phyloP scores from a whole-genome alignment of 2,329 filamentous ascomycete species.

The Xylaria sp. region DNA sequence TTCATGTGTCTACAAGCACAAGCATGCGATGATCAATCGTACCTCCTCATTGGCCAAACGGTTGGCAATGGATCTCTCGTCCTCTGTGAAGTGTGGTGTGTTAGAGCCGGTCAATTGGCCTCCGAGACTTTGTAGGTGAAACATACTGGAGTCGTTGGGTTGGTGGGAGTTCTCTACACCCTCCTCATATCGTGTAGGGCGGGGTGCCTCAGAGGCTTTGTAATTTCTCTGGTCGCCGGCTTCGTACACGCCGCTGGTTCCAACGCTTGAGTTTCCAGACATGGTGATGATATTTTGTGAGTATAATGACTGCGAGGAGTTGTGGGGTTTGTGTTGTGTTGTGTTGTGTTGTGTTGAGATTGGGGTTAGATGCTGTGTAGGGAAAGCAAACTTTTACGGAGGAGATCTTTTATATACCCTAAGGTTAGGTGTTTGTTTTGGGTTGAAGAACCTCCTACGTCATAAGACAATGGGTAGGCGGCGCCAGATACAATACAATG shows the following conservation, averaged over 20 bases:
- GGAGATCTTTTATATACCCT: background rate
- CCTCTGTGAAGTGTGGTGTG: conserved; percentile 60
- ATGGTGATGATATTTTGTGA: conserved; percentile 43
- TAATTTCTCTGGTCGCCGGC: conserved; percentile 79
- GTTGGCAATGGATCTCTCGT: conserved; percentile 77
- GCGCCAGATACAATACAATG: conserved; percentile 22
- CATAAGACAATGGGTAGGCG: conserved; percentile 33
- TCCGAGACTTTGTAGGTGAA: background rate
- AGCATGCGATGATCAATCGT: conserved; percentile 41
- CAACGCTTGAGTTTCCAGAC: conserved; percentile 70
- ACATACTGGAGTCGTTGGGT: conserved; percentile 76
- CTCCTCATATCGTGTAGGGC: conserved; percentile 74
- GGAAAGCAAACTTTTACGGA: background rate
- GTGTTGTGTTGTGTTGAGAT: background rate
- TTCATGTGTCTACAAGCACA: background rate
- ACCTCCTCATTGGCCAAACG: conserved; percentile 72
- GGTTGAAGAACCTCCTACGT: conserved; percentile 34
- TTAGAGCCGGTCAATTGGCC: background rate
- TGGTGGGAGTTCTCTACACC: conserved; percentile 76
- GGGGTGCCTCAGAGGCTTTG: conserved; percentile 62
- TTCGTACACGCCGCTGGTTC: conserved; percentile 74
- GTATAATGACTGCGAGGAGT: conserved; percentile 4
- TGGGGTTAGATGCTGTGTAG: background rate
- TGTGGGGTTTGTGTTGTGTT: background rate
- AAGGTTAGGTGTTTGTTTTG: too few species aligned